Percentiles rank a stretch among this genome's conserved stretches.
Conservation (phyloP, 345 rosid species). For the Melastoma malabathricum region DNA sequence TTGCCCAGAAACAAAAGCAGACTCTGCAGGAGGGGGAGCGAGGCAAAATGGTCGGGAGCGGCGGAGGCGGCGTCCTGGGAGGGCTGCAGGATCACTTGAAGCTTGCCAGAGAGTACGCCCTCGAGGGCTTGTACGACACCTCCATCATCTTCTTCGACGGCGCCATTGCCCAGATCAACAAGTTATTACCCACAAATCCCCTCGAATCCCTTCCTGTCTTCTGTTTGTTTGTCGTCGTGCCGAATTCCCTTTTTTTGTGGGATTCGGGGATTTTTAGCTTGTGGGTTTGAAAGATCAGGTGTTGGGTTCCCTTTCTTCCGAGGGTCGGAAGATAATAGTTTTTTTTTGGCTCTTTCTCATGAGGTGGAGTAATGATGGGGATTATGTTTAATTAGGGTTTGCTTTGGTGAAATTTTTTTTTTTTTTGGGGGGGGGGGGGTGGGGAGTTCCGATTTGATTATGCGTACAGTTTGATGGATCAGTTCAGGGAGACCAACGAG, state of each 20-base stretch:
- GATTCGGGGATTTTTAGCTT: neutral
- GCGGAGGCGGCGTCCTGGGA: conserved; percentile 36
- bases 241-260: neutral
- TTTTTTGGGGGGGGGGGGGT: no score
- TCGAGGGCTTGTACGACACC: conserved; percentile 90
- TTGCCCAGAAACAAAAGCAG: neutral
- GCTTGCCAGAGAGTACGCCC: conserved; percentile 85
- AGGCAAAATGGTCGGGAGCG: conserved; percentile 8
- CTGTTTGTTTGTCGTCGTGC: no score
- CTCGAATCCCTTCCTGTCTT: neutral
- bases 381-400: no score
- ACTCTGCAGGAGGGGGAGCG: neutral
- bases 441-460: no score
- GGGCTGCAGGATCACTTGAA: conserved; percentile 96
- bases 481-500: no score
- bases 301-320: no score
- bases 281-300: no score
- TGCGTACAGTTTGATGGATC: no score
- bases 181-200: conserved; percentile 15
- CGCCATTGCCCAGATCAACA: conserved; percentile 74
- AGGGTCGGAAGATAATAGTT: no score
- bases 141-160: conserved; percentile 95
- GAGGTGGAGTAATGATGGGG: no score
- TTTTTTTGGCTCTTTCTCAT: no score
- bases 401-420: no score